A percentile compares a stretch with the other conserved stretches of the same genome.
phyloP scores from a whole-genome alignment of 345 rosid species.

The Populus deltoides region DNA sequence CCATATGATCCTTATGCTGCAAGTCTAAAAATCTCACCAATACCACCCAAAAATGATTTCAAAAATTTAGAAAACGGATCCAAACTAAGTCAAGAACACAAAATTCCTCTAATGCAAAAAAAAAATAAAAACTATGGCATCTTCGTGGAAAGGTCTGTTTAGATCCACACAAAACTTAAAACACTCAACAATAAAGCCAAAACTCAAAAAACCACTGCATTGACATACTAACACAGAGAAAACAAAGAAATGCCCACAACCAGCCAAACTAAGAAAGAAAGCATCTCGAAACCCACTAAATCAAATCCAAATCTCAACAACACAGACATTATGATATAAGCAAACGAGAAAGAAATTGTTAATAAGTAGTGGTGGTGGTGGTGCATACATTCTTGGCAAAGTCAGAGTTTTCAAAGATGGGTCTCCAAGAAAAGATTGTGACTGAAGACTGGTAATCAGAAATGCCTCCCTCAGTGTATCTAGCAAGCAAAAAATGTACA shows the following conservation, averaged over 20 bases:
- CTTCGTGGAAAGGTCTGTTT: background rate
- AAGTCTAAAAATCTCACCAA: background rate
- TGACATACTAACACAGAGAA: background rate
- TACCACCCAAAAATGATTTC: background rate
- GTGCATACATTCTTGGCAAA: slow-evolving; percentile 43
- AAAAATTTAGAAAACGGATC: slow-evolving; percentile 21
- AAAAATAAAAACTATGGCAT: background rate
- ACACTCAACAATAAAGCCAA: slow-evolving; percentile 3
- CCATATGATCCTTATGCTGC: background rate
- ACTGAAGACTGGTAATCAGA: slow-evolving; percentile 79
- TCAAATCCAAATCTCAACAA: background rate
- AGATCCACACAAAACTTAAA: slow-evolving; percentile 22
- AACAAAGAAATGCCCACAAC: background rate
- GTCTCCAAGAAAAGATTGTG: slow-evolving; percentile 96
- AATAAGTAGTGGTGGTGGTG: background rate
- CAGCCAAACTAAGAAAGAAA: background rate
- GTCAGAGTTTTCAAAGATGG: slow-evolving; percentile 66
- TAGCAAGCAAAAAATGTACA: slow-evolving; percentile 80
- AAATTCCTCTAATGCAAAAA: background rate
- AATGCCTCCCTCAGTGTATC: slow-evolving; percentile 66
- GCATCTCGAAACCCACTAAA: slow-evolving; percentile 8
- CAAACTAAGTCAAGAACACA: background rate
- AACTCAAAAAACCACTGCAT: background rate
- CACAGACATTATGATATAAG: slow-evolving; percentile 3
- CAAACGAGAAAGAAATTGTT: background rate